Base-by-base conservation (phyloP, 208 protist genomes). In the Pavlovales sp. region DNA sequence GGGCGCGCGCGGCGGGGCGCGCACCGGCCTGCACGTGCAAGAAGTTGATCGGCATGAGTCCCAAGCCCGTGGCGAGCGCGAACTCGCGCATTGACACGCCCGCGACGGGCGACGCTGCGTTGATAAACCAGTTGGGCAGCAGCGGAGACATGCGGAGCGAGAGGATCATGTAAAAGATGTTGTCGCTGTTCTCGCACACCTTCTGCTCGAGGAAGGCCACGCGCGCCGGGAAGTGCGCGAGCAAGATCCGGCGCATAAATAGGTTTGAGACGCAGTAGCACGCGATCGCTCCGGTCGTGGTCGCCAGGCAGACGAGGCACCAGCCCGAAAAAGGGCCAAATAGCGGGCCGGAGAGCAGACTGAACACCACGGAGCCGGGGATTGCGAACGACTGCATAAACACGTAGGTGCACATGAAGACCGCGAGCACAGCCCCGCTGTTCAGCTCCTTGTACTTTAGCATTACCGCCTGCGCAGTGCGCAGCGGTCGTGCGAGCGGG, bases 91-190 rank as follows among this genome's bases (percentile, higher is more conserved):
- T 81, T 18, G 94, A 94, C 2, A 96, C 94, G 14, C 93, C 93
- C 7, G 95, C 92, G 10, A 96, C 86, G 0, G 96, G 96, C 10
- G 95, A 95, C 0, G 95, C 94, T 0, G 96, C 84, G 91, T 97
- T 98, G n/a, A 98, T 93, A 20, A 97, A 93, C 95, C 95, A 98
- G 89, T 98, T 97, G 26, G 96, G 96, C 34, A 98, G 82, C 42
- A 97, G 91, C 28, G 96, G 96, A 1, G 96, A 96, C 28, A 97
- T 91, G 5, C 96, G 95, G 28, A 97, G 92, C 82, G 97, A 97
- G 10, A 98, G 46, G 14, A 98, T 66, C 86, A 96, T 97, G n/a
- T 95, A 93, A 44, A 97, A 94, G 34, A 97, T 76, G 80, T 97
- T 93, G 36, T 66, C 36, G 28, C 91, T 90, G 91, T 97, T 92